Evolutionary conservation across 1,284 basidiomycete species (phyloP), one percentile per base, ranked within the genome.

Genomic region (Microbotryum saponariae): DNA sequence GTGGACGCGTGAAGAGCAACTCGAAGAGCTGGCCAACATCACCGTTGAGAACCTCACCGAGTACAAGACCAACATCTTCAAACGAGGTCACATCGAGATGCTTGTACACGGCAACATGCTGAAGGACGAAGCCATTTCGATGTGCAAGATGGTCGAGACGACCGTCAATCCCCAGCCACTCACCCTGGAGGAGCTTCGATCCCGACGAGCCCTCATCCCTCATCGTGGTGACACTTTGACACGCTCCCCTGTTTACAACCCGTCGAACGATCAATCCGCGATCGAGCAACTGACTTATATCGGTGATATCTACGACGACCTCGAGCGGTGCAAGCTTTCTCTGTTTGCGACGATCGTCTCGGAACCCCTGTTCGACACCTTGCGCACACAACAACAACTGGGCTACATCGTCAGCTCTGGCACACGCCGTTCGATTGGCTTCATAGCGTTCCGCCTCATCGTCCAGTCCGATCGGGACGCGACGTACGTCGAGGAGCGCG

Each of bases 331-430:
- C 8, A 69, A 72, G 42, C 67, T 77, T 4, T 68, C 74, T 14
- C 68, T 81, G 1, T 76, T 81, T 25, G 81, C 69, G 67, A 50
- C 91, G 71, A 87, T 96, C 63, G 79, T 91, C 44, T 79, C 81
- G 12, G 96, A 98, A 72, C 93, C 94, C 0, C 83, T 87, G n/a
- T 99, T 98, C 77, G 87, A 96, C 73, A 79, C 87, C 45, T 82
- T 99, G 48, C 85, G 96, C n/a, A 97, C 94, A 3, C 86, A 92
- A 75, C 91, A 98, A 75, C 96, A 98, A 76, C 82, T 99, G 0
- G 96, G 96, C 14, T 98, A 99, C 74, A 81, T 94, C 54, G 71
- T 73, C 21, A 53, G 64, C 51, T 46, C 45, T 10, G 67, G 69
- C 29, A n/a, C 63, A 3, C 63, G 71, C 47, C 61, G 82, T 29